Conservation (phyloP, 2,329 filamentous ascomycete genomes). For the Colletotrichum sidae region DNA sequence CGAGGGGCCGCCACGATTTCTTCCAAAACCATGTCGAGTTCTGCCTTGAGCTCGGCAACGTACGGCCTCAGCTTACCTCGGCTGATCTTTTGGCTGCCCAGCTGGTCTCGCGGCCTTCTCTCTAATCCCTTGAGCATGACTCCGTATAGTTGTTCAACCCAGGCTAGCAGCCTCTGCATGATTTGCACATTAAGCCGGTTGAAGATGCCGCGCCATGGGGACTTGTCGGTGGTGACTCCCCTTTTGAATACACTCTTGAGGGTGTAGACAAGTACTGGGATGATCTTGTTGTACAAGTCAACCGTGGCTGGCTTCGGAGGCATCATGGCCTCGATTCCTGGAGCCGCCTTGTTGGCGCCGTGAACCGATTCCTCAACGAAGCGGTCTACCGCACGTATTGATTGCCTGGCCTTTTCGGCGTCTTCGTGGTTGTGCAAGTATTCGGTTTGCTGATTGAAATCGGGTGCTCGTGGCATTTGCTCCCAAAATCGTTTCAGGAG, state of each 20-base stretch:
- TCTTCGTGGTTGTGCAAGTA: slow-evolving; percentile 18
- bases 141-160: slow-evolving; percentile 13
- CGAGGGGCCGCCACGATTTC: background rate
- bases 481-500: slow-evolving; percentile 14
- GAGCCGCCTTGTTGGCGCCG: slow-evolving; percentile 4
- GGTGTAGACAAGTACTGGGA: slow-evolving; percentile 16
- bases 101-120: slow-evolving; percentile 14
- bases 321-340: slow-evolving; percentile 9
- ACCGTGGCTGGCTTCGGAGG: slow-evolving; percentile 8
- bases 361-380: background rate
- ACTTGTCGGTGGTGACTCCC: background rate
- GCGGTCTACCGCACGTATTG: slow-evolving; percentile 6
- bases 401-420: background rate
- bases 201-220: slow-evolving; percentile 14
- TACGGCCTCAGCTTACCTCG: slow-evolving; percentile 8
- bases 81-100: background rate
- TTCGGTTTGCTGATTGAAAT: slow-evolving; percentile 14
- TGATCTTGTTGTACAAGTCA: slow-evolving; percentile 13
- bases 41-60: slow-evolving; percentile 10
- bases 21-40: background rate
- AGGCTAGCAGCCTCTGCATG: slow-evolving; percentile 26
- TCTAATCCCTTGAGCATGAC: slow-evolving; percentile 11
- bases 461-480: slow-evolving; percentile 14
- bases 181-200: slow-evolving; percentile 28
- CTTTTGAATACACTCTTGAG: slow-evolving; percentile 22